Evolutionary conservation across 768 basidiomycete species (phyloP).

Genomic region (Collybia sp.): DNA sequence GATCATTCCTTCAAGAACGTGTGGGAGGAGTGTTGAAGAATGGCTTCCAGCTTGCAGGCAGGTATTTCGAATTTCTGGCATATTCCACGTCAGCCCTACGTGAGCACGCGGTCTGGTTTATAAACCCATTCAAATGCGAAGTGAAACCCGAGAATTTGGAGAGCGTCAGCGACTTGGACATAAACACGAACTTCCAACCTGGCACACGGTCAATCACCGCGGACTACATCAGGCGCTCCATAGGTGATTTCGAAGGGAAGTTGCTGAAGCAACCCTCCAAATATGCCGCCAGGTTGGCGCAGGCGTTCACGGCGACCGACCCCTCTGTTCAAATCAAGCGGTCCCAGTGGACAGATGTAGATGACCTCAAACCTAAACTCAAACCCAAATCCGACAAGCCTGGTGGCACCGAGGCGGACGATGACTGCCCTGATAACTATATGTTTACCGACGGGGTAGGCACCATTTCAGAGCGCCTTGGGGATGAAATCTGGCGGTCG

Average conservation of each 20-base stretch:
- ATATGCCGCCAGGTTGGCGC: slow-evolving; percentile 78
- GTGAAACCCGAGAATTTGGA: no score
- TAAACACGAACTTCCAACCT: slow-evolving; percentile 17
- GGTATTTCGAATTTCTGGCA: slow-evolving; percentile 73
- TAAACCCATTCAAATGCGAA: slow-evolving; percentile 47
- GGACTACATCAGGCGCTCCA: slow-evolving; percentile 48
- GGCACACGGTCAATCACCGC: slow-evolving; percentile 44
- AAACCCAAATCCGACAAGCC: no score
- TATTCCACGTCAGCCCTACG: slow-evolving; percentile 78
- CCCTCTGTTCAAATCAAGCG: slow-evolving; percentile 54
- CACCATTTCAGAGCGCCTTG: slow-evolving; percentile 62
- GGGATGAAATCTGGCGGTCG: slow-evolving; percentile 52
- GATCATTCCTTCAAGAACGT: slow-evolving; percentile 48
- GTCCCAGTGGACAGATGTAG: slow-evolving; percentile 59
- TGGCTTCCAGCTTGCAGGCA: slow-evolving; percentile 70
- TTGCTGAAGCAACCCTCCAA: slow-evolving; percentile 63
- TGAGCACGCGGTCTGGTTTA: slow-evolving; percentile 81
- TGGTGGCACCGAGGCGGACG: no score
- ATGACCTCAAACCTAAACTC: slow-evolving; percentile 39
- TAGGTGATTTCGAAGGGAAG: slow-evolving; percentile 63
- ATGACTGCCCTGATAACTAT: slow-evolving; percentile 12
- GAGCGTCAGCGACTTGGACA: no score
- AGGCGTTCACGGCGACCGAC: slow-evolving; percentile 82
- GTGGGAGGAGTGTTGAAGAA: slow-evolving; percentile 54
- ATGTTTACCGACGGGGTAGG: slow-evolving; percentile 78